A percentile compares a stretch with the other conserved stretches of the same genome.
These are phyloP conservation scores for Phlegmacium glaucopus DNA, from an alignment of 768 basidiomycete genomes.

Conservation along the genomic window DNA sequence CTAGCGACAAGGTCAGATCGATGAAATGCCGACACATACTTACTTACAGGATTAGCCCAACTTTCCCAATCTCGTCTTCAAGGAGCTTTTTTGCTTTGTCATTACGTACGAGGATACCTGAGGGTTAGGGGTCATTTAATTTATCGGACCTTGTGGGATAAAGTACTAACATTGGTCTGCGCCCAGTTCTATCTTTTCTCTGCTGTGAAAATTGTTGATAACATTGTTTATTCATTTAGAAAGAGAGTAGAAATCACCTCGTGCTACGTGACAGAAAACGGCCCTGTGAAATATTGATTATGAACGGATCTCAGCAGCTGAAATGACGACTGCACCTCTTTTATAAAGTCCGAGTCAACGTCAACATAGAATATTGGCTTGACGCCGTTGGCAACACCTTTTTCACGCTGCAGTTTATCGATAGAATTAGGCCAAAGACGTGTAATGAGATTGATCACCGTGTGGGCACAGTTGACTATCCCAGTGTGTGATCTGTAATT, in stretches of 20 bases:
- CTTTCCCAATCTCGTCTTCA: conserved; percentile 49
- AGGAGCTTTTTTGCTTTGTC: conserved; percentile 47
- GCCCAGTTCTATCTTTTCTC: conserved; percentile 53
- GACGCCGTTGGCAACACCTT: conserved; percentile 48
- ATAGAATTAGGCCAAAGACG: conserved; percentile 64
- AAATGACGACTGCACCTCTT: not conserved
- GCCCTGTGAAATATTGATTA: no score
- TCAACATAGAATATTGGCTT: conserved; percentile 58
- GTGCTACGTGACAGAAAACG: no score
- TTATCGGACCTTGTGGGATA: not conserved
- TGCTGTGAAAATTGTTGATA: conserved; percentile 17
- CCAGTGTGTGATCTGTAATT: conserved; percentile 76
- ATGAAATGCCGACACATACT: no score
- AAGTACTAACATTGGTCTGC: conserved; percentile 55
- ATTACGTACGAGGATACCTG: conserved; percentile 71
- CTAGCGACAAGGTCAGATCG: conserved; percentile 15
- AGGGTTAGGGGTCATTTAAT: not conserved
- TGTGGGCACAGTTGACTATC: conserved; percentile 70
- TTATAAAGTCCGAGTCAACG: conserved; percentile 38
- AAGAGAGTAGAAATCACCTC: no score
- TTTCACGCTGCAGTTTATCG: conserved; percentile 54
- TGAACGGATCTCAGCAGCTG: no score
- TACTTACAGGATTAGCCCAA: conserved; percentile 57
- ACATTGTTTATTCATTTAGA: no score
- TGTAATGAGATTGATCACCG: conserved; percentile 58